A percentile compares a stretch with the other conserved stretches of the same genome.
Evolutionary conservation across 495 filamentous ascomycete species (phyloP).

Genomic region (Podospora pseudopauciseta): DNA sequence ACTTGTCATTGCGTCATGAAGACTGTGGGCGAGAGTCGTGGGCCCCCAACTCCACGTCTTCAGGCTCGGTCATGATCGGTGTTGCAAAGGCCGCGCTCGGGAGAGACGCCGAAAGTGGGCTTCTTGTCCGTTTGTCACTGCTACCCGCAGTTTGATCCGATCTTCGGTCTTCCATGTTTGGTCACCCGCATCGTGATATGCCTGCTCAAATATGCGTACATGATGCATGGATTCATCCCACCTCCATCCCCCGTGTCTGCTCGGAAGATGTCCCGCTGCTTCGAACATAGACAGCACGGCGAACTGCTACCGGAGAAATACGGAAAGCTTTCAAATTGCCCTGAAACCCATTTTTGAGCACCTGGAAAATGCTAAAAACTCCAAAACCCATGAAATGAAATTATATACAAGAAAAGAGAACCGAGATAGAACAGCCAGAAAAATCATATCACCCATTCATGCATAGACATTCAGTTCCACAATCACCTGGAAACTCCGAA

Average conservation of each 20-base stretch:
- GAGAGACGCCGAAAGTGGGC: neutral
- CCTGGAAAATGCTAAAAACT: neutral
- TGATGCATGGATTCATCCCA: neutral
- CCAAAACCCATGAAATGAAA: conserved; percentile 2
- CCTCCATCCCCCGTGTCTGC: too few species aligned
- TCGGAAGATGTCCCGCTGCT: neutral
- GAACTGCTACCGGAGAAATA: neutral
- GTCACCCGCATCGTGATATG: neutral
- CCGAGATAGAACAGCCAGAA: neutral
- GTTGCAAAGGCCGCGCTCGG: neutral
- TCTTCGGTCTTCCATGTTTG: conserved; percentile 10
- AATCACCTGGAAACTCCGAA: conserved; percentile 47
- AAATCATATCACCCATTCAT: neutral
- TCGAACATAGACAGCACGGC: neutral
- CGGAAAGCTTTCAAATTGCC: neutral
- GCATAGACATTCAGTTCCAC: neutral
- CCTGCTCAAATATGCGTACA: neutral
- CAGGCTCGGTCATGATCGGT: neutral
- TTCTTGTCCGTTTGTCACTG: neutral
- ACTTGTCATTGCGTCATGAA: conserved; percentile 14
- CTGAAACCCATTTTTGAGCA: neutral
- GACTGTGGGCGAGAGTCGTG: neutral
- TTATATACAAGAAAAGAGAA: conserved; percentile 13
- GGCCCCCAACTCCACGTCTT: conserved; percentile 7
- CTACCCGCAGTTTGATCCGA: conserved; percentile 2